Base-by-base conservation (phyloP, 371 early-diverging fungal genomes). In the Lichtheimia ornata region DNA sequence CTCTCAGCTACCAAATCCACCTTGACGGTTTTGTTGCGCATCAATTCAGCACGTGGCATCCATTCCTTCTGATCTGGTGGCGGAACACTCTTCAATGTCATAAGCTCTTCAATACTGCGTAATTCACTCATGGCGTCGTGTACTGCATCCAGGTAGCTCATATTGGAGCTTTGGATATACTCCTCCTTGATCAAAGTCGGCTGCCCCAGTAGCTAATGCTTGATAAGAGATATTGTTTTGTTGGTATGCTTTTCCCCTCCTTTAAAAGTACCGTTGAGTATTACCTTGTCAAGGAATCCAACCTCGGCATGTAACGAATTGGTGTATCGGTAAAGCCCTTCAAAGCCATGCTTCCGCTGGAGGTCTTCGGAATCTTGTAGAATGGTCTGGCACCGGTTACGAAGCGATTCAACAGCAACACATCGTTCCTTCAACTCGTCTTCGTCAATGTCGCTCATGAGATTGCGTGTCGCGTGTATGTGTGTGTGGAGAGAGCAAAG, bases 1-100 rank as follows among this genome's bases (percentile, higher is more conserved):
- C 70, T 55, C 35, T 78, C 76, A 2, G 79, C 72, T 3, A 83
- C 76, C 24, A 86, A 67, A 53, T 86, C 86, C 0, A 86, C 78
- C 54, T 81, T 81, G 57, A 76, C 57, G 28, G 59, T 64, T 3
- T 53, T 56, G 14, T 66, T 50, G 4, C 64, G 67, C 42, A 76
- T 65, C 66, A 72, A 69, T 6, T 60, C 67, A 5, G 72, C 67
- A 24, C 59, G 54, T 20, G 74, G 54, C 63, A 70, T 69, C 76
- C 75, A 74, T 15, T 52, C 24, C 20, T 43, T 49, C 9, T 52
- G 40, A 25, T 70, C 58, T 18, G 56, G n/a, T 15, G 62, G 49
- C 20, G 73, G 73, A 5, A 70, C 64, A 51, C 64, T 58, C 6
- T 68, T 45, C 2, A 63, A n/a, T 9, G 62, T 61, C 76, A 81